Percentiles rank a stretch among this genome's conserved stretches.
Evolutionary conservation across 75 land plant genomes (phyloP).

Genomic region (Picea sitchensis): DNA sequence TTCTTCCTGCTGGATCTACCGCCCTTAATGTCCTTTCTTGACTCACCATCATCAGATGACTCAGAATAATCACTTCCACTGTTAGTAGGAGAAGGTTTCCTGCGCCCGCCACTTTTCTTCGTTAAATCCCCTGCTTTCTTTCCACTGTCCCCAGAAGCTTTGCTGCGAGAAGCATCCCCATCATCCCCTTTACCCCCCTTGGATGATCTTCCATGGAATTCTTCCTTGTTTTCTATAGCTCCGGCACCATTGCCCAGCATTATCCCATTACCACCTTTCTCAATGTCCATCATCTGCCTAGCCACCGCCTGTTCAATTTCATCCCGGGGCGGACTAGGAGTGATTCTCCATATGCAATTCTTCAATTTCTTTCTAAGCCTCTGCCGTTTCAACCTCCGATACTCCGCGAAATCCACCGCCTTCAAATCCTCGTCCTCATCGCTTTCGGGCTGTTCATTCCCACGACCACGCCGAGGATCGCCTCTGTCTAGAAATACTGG

Average conservation of each 20-base stretch:
- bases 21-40: constrained; percentile 1
- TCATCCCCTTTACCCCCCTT: not conserved
- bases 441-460: constrained; percentile 21
- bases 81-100: not conserved
- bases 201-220: too few species aligned
- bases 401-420: constrained; percentile 49
- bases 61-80: constrained; percentile 5
- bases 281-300: constrained; percentile 4
- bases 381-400: constrained; percentile 75
- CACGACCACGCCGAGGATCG: not conserved
- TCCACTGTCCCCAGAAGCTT: not conserved
- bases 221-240: not conserved
- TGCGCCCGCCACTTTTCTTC: constrained; percentile 17
- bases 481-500: constrained; percentile 10
- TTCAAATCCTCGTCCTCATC: constrained; percentile 61
- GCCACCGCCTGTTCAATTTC: not conserved
- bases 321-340: constrained; percentile 73
- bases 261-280: not conserved
- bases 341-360: constrained; percentile 68
- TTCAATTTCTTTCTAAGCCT: constrained; percentile 56
- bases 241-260: not conserved
- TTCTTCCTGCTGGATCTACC: constrained; percentile 8
- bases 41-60: not conserved
- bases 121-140: constrained; percentile 19
- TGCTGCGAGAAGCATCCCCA: not conserved